Evolutionary conservation across 1,284 basidiomycete species (phyloP), one percentile per base, ranked within the genome.

Genomic region (Pseudomicrostroma phylloplanum): DNA sequence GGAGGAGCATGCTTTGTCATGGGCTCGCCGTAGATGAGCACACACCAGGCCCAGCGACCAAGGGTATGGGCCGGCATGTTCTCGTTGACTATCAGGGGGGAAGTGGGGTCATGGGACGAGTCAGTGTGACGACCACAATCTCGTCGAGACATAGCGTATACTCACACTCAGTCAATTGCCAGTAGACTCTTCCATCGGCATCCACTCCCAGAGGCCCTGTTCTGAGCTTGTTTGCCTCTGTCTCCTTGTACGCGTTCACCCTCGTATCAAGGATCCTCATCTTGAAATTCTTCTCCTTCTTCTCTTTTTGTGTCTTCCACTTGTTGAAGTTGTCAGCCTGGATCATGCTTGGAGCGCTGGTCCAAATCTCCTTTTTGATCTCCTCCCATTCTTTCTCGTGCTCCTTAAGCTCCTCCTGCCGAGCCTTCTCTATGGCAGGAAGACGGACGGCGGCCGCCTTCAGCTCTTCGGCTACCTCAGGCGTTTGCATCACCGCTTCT

Each of bases 101-200:
- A 36, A 9, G 30, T 36, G 30, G 30, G 30, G 30, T 36, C 30
- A 36, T 3, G 9, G 4, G 30, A 36, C 9, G 30, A 4, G 30
- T 36, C 30, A 36, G 30, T 36, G 30, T 36, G 30, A 9, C 3
- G 30, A 36, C 30, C 30, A 36, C 30, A 3, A 36, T 36, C 30
- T 36, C 4, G 30, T 36, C 30, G 9, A 36, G 30, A n/a, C n/a
- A n/a, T n/a, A 9, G 30, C 30, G 30, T 9, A 36, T 36, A 36
- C 30, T 36, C 9, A 36, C 30, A 72, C 57, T 72, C 71, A 23
- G 70, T 59, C 53, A 72, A 54, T 39, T 72, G 69, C 71, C 71
- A 72, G 39, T 69, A 72, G 57, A 66, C 69, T 25, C 68, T 61
- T 6, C 71, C 71, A 49, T 72, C 71, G 7, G 58, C 64, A 54